Conservation (phyloP, 2,329 filamentous ascomycete species). For the Teratosphaeria zuluensis region DNA sequence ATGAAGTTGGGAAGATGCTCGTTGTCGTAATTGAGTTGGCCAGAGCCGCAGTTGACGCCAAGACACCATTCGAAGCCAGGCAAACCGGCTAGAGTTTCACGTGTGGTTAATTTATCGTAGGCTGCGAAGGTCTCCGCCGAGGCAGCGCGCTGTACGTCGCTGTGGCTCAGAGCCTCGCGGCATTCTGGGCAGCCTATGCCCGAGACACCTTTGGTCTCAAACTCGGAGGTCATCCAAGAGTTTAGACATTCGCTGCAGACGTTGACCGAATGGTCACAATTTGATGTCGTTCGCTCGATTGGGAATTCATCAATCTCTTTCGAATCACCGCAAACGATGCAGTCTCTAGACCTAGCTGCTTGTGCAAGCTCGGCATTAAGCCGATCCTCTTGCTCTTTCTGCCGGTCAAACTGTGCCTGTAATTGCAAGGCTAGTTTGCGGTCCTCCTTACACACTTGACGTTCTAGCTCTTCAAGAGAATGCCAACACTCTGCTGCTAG, state of each 20-base stretch:
- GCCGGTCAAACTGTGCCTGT: not conserved
- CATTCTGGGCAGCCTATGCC: constrained; percentile 47
- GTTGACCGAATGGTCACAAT: constrained; percentile 26
- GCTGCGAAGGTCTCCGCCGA: constrained; percentile 34
- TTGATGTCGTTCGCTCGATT: constrained; percentile 20
- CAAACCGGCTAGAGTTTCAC: constrained; percentile 34
- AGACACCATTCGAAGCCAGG: constrained; percentile 47
- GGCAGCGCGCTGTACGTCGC: constrained; percentile 39
- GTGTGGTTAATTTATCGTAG: constrained; percentile 39
- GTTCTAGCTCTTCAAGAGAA: too few relatives aligned
- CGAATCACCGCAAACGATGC: constrained; percentile 10
- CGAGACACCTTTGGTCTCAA: constrained; percentile 32
- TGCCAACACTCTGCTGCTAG: not conserved
- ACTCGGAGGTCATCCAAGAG: constrained; percentile 30
- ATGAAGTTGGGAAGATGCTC: constrained; percentile 29
- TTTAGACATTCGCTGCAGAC: constrained; percentile 30
- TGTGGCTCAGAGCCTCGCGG: constrained; percentile 31
- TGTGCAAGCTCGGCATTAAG: not conserved
- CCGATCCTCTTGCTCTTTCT: not conserved
- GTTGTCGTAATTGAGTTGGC: constrained; percentile 40
- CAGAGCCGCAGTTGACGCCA: constrained; percentile 38
- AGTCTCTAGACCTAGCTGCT: not conserved
- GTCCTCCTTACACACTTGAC: not conserved
- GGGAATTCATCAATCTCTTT: constrained; percentile 25
- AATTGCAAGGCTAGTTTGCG: not conserved